Evolutionary conservation across 257 asterid genomes (phyloP).

Genomic region (Solanum clarkiae): DNA sequence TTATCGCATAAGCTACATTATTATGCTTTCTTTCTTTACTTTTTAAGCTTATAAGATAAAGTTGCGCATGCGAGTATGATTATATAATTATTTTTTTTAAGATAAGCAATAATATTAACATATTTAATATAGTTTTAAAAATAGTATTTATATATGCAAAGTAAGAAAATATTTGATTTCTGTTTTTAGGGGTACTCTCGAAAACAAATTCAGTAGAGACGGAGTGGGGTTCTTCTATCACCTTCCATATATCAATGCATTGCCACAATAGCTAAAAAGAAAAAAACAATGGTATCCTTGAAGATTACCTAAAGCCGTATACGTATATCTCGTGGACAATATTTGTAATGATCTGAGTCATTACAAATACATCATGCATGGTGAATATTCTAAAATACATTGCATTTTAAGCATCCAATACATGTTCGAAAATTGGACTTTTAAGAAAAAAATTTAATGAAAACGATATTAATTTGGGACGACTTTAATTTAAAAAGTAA

Average conservation of each 20-base stretch:
- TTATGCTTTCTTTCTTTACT: neutral
- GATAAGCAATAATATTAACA: accelerated
- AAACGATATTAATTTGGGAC: neutral
- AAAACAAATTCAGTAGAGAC: too few relatives aligned
- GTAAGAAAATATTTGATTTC: too few relatives aligned
- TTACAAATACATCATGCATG: too few relatives aligned
- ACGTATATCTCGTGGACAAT: too few relatives aligned
- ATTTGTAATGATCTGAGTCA: too few relatives aligned
- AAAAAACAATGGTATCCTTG: neutral
- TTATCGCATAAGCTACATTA: neutral
- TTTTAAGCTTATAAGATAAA: neutral
- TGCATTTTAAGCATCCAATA: accelerated
- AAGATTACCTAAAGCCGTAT: neutral
- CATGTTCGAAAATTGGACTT: neutral
- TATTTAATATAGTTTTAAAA: accelerated
- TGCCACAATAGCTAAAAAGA: neutral
- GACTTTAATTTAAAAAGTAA: neutral
- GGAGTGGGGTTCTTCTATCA: too few relatives aligned
- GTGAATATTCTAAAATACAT: neutral
- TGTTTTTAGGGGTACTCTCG: too few relatives aligned
- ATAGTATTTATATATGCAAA: neutral
- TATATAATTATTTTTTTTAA: accelerated
- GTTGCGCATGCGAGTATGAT: neutral
- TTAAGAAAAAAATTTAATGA: neutral
- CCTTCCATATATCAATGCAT: neutral